Percentiles rank a stretch among this genome's conserved stretches.
These are phyloP conservation scores for Globisporangium uncinulatum DNA, from an alignment of 352 stramenopile genomes.

Conservation along the genomic window DNA sequence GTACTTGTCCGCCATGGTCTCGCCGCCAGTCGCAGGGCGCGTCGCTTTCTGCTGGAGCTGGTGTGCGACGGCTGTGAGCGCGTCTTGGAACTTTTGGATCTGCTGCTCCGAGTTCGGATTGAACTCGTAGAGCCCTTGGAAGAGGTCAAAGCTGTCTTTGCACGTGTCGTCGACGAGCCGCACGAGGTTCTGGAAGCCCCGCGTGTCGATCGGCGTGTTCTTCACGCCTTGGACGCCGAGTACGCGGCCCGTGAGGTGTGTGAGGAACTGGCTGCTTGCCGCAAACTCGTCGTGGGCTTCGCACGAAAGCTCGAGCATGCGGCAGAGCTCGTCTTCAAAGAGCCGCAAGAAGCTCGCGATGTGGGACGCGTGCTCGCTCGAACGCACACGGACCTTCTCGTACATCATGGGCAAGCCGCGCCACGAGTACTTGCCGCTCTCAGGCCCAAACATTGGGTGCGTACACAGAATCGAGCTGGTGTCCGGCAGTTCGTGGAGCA, in stretches of 20 bases:
- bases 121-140: constrained; percentile 97
- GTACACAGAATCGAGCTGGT: constrained; percentile 94
- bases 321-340: constrained; percentile 95
- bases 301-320: constrained; percentile 96
- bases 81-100: constrained; percentile 72
- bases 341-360: constrained; percentile 93
- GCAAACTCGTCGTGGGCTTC: constrained; percentile 95
- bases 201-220: constrained; percentile 94
- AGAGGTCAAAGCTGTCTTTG: constrained; percentile 97
- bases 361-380: constrained; percentile 42
- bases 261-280: constrained; percentile 98
- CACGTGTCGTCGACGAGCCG: constrained; percentile 95
- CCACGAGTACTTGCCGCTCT: constrained; percentile 95
- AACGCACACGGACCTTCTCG: constrained; percentile 88
- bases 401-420: constrained; percentile 95
- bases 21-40: not conserved
- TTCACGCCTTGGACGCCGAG: constrained; percentile 86
- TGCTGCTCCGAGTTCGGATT: constrained; percentile 90
- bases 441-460: constrained; percentile 98
- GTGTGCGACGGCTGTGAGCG: constrained; percentile 43
- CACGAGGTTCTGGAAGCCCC: constrained; percentile 96
- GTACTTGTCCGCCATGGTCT: constrained; percentile 51
- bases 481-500: constrained; percentile 88
- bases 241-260: constrained; percentile 96
- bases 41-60: constrained; percentile 26